Conservation (phyloP, 768 basidiomycete species). For the Russula lepida region DNA sequence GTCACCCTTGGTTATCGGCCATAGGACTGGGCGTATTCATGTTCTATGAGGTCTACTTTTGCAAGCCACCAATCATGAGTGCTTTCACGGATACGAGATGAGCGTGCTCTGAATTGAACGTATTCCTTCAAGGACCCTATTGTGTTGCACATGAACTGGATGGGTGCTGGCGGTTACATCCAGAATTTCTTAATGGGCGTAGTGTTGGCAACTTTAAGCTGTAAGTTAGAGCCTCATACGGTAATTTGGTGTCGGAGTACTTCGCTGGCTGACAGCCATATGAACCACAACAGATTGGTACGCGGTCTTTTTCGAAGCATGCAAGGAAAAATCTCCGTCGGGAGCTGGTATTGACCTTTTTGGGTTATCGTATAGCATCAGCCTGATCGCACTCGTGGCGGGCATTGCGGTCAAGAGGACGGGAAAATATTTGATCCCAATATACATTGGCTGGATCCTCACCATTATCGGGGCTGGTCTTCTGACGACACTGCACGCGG, state of each 20-base stretch:
- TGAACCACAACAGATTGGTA: no score
- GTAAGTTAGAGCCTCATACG: slow-evolving; percentile 7
- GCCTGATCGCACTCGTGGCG: no score
- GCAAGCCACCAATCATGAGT: slow-evolving; percentile 31
- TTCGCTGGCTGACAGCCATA: background rate
- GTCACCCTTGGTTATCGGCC: slow-evolving; percentile 36
- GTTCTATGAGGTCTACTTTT: no score
- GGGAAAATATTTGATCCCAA: slow-evolving; percentile 34
- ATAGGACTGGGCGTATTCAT: slow-evolving; percentile 27
- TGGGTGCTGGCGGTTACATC: slow-evolving; percentile 29
- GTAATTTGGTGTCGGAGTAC: no score
- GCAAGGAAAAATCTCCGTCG: no score
- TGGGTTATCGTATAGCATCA: no score
- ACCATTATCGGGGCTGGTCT: slow-evolving; percentile 31
- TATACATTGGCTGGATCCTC: slow-evolving; percentile 32
- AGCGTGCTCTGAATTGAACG: background rate
- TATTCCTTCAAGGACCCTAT: slow-evolving; percentile 27
- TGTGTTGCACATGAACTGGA: no score
- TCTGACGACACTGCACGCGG: slow-evolving; percentile 27
- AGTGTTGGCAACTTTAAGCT: no score
- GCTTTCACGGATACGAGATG: background rate
- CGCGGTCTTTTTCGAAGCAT: no score
- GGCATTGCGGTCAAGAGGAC: no score
- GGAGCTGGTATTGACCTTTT: no score
- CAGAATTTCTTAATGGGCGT: slow-evolving; percentile 28